Base-by-base conservation (phyloP, 805 yeast species). In the Cyberlindnera galapagoensis region DNA sequence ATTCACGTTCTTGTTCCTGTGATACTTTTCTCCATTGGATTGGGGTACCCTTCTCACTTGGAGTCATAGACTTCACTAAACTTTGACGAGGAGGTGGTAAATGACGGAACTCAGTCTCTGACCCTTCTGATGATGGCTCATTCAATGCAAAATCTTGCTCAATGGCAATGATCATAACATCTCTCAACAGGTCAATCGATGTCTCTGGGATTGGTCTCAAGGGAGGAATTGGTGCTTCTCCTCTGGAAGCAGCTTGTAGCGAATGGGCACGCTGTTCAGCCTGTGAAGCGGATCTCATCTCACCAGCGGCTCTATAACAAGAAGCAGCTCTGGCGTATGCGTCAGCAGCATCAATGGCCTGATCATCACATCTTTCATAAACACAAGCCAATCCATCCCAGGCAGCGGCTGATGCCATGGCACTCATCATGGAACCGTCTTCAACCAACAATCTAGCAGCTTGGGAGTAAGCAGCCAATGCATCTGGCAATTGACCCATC, bases 311-410 rank as follows among this genome's bases (percentile, higher is more conserved):
- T 38, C 64, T 60, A 47, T 64, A 72, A 44, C 75, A 71, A 12
- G 58, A 47, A 1, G 74, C 67, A 2, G 80, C 71, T 26, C 79
- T 54, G 9, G 54, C 35, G 38, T 76, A 71, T 5, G 81, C 80
- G 49, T 73, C 80, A 0, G 75, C 65, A 1, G 80, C 80, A 50
- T 76, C 81, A 39, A 60, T 55, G 15, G 67, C 56, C 46, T 75
- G 81, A 43, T 71, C 75, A 36, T 74, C 79, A 46, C 80, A 74
- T 13, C 79, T 58, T 43, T 74, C 80, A 47, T 76, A 75, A 7
- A 75, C 80, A 50, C 77, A 71, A 22, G 72, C 62, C 26, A 76
- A 51, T 1, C 81, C 81, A 44, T 74, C 79, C 82, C 82, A 76
- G 2, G 80, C 80, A 10, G 74, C 60, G 2, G 77, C 80, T 5